These are phyloP conservation scores for Aspergillus proliferans DNA, from an alignment of 2,329 filamentous ascomycete genomes.

Conservation along the genomic window DNA sequence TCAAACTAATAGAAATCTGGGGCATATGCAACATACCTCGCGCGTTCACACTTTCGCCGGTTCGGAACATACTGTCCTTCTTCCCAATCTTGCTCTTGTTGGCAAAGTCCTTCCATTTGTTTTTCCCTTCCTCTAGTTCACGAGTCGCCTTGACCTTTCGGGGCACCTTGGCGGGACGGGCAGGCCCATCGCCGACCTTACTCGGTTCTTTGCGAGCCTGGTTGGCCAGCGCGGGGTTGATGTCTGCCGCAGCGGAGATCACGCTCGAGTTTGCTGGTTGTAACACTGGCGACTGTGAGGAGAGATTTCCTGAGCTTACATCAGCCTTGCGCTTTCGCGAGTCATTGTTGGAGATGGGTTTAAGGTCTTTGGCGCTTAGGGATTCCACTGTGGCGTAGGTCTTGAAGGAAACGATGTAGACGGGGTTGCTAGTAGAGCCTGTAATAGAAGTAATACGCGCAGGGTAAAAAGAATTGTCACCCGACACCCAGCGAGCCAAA, in stretches of 20 bases:
- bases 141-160: constrained; percentile 83
- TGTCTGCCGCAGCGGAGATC: constrained; percentile 61
- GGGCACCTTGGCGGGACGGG: constrained; percentile 60
- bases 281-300: constrained; percentile 35
- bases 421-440: constrained; percentile 80
- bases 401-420: constrained; percentile 94
- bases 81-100: constrained; percentile 64
- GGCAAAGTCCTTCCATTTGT: constrained; percentile 90
- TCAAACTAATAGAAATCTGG: neutral
- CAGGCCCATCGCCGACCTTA: constrained; percentile 55
- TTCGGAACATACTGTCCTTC: constrained; percentile 97
- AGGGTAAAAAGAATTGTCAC: constrained; percentile 84
- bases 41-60: constrained; percentile 76
- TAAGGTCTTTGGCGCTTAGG: constrained; percentile 73
- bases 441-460: constrained; percentile 91
- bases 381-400: constrained; percentile 78
- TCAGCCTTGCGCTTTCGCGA: constrained; percentile 82
- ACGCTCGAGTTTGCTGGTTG: constrained; percentile 46
- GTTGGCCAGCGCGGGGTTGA: constrained; percentile 60
- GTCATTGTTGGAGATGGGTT: constrained; percentile 62
- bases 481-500: constrained; percentile 82
- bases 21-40: constrained; percentile 57
- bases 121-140: constrained; percentile 83
- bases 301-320: constrained; percentile 54
- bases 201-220: constrained; percentile 59